Evolutionary conservation across 805 yeast genomes (phyloP), one percentile per base, ranked within the genome.

Genomic region (Candida maesae): DNA sequence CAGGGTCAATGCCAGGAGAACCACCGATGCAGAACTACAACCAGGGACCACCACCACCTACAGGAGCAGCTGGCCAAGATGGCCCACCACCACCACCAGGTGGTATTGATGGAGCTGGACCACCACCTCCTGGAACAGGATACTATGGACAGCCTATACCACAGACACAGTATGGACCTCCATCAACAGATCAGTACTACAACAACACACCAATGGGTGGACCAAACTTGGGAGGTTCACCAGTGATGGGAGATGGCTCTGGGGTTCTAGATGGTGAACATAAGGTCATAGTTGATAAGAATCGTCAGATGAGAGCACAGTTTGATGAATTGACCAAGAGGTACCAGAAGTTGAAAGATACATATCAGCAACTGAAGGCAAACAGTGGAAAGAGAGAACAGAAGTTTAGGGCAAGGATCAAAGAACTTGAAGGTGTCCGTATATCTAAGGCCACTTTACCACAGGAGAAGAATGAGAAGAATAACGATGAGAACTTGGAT

Each of bases 301-400:
- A 27, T 15, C 24, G 32, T 13, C 7, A 61, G 27, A 47, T 58
- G n/a, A 51, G 52, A n/a, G 33, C 14, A 6, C 35, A 63, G 33
- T 62, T 61, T 13, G 43, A 45, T 10, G 17, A 49, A 5, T 12
- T 49, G 11, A 20, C 21, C 11, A 45, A 29, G n/a, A 47, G 46
- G 12, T 46, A 47, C 19, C 32, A 36, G 13, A 37, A 44, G 5
- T 27, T 53, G 66, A 41, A 40, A 72, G 6, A 56, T 61, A 30
- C 36, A 13, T 45, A 38, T 35, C 29, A 48, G 25, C 54, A 55
- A 0, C 26, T n/a, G 6, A 17, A 11, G 9, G 23, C 14, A 26
- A 14, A 26, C 19, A 3, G 13, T 8, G 12, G 13, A n/a, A 13
- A 19, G 18, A 18, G 14, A 9, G 26, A 26, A 18, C 5, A 5